These are phyloP conservation scores for Neocatenulostroma microsporum DNA, from an alignment of 2,329 filamentous ascomycete species.

Conservation along the genomic window DNA sequence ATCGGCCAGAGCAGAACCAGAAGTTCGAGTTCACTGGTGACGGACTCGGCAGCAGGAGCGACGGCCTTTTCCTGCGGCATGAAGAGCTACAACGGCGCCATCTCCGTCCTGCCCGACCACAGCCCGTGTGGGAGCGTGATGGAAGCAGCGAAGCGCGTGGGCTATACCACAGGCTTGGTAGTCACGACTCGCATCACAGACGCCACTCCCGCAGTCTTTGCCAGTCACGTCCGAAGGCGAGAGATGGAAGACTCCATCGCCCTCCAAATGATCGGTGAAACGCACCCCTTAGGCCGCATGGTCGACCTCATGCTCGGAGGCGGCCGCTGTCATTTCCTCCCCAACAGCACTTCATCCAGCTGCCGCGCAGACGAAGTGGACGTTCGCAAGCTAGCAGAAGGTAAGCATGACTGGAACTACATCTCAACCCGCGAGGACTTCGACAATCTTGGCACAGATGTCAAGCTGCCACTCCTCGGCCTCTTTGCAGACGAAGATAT, in stretches of 20 bases:
- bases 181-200: constrained; percentile 94
- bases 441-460: constrained; percentile 58
- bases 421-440: constrained; percentile 65
- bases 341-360: constrained; percentile 70
- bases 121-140: constrained; percentile 85
- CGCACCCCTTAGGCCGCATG: constrained; percentile 75
- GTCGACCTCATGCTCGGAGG: constrained; percentile 92
- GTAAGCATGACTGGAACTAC: constrained; percentile 71
- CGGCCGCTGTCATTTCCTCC: constrained; percentile 85
- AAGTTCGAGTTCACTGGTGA: constrained; percentile 76
- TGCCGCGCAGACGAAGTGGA: constrained; percentile 75
- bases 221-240: constrained; percentile 72
- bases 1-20: constrained; percentile 85
- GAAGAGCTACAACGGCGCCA: constrained; percentile 97
- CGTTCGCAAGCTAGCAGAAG: constrained; percentile 65
- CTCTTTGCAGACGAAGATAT: constrained; percentile 77
- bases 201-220: constrained; percentile 93
- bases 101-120: constrained; percentile 80
- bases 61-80: constrained; percentile 88
- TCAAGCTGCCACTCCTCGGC: constrained; percentile 74
- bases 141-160: constrained; percentile 85
- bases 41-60: constrained; percentile 92
- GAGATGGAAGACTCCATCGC: constrained; percentile 84
- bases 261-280: constrained; percentile 73
- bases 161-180: constrained; percentile 86